Base-by-base conservation (phyloP, 2,329 filamentous ascomycete genomes). In the Rutstroemia sp. region DNA sequence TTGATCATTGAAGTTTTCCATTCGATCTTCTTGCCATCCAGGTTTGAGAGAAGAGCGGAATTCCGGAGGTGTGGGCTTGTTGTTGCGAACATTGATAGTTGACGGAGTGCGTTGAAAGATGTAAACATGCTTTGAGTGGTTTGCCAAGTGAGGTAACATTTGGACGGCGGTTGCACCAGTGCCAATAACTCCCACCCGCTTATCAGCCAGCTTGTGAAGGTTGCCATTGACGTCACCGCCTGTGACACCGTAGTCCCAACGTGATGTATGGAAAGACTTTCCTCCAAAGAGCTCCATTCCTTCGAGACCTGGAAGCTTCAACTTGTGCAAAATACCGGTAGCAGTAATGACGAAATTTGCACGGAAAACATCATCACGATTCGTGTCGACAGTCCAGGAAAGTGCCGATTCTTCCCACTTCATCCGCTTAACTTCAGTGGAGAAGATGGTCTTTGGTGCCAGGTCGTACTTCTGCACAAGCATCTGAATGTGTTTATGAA, bases 141-240 rank as follows among this genome's bases (percentile, higher is more conserved):
- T 77, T 3, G 76, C 75, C 36, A 83, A 72, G 56, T 83, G 79
- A 1, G 81, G 80, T 34, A 82, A 72, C 61, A 84, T 82, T 60
- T 84, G 81, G 3, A 75, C 77, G 2, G 80, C 79, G 0, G 80
- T 82, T 39, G 80, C 80, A 14, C 79, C 78, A 64, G 82, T 84
- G 4, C 82, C 81, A 42, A 85, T 77, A 17, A 84, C 68, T 1
- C 76, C 81, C 46, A 84, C 75, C 49, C 73, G 76, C 70, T 83
- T 83, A 16, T 72, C 78, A 30, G 69, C 66, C 21, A 81, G 63
- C 53, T 76, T 73, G 45, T 14, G 44, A 2, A 56, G 39, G 27
- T 56, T 52, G 0, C 54, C 54, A 27, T 51, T 52, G 12, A 51
- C 40, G 30, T 56, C 54, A 39, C 54, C 54, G 16, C 54, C 54